Percentiles rank a stretch among this genome's conserved stretches.
These are phyloP conservation scores for Amphicarpaea edgeworthii DNA, from an alignment of 306 rosid species.

Conservation along the genomic window DNA sequence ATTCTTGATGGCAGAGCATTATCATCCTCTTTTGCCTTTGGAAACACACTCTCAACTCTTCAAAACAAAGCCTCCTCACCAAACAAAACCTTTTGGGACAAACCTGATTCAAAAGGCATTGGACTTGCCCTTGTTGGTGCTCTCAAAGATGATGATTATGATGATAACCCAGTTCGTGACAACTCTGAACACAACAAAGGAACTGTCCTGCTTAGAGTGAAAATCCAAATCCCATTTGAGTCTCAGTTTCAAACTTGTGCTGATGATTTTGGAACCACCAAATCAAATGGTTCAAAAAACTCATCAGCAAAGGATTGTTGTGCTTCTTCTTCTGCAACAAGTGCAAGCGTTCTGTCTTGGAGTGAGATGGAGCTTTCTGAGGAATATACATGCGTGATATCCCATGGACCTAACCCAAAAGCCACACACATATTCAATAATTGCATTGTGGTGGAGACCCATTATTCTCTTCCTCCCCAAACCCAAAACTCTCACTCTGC, in stretches of 20 bases:
- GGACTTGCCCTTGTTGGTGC: conserved; percentile 72
- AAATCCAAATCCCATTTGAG: conserved; percentile 73
- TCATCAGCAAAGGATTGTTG: conserved; percentile 44
- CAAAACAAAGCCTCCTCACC: conserved; percentile 44
- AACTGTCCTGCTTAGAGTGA: conserved; percentile 64
- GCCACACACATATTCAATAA: conserved; percentile 86
- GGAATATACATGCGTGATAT: conserved; percentile 86
- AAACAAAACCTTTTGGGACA: conserved; percentile 58
- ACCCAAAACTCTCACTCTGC: conserved; percentile 33
- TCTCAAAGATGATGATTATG: conserved; percentile 59
- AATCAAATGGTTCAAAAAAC: conserved; percentile 37
- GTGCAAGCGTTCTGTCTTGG: conserved; percentile 43
- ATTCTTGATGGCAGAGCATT: conserved; percentile 66
- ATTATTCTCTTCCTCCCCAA: conserved; percentile 52
- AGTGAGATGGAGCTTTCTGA: conserved; percentile 87
- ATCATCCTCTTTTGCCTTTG: conserved; percentile 44
- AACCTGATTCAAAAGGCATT: conserved; percentile 59
- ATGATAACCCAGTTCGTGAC: conserved; percentile 47
- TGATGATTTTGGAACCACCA: conserved; percentile 49
- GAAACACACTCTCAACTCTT: conserved; percentile 51
- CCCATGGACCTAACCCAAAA: conserved; percentile 79
- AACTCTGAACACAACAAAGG: conserved; percentile 47
- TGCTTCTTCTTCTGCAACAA: conserved; percentile 31
- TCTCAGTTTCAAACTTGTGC: conserved; percentile 46
- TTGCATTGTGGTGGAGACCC: conserved; percentile 68